Evolutionary conservation across 2,329 filamentous ascomycete genomes (phyloP).

Genomic region (Phaeosphaeriaceae sp.): DNA sequence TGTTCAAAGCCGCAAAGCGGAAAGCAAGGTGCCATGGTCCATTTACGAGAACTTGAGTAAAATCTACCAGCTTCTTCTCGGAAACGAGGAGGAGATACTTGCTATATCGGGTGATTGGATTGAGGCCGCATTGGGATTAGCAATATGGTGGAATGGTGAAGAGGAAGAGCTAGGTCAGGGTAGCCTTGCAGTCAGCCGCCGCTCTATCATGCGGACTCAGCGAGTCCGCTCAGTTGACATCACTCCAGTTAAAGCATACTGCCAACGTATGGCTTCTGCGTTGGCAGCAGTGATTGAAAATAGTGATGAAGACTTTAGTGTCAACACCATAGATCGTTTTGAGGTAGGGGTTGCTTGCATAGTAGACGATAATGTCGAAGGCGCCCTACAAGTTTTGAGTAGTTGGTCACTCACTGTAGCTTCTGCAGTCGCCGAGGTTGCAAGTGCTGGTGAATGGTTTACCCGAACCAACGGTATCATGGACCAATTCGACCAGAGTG

Average conservation of each 20-base stretch:
- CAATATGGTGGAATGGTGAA: constrained; percentile 91
- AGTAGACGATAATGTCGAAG: constrained; percentile 82
- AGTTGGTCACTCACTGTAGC: constrained; percentile 82
- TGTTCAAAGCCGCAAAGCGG: constrained; percentile 73
- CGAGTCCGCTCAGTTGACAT: constrained; percentile 57
- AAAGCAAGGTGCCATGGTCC: constrained; percentile 86
- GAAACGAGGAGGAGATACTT: constrained; percentile 76
- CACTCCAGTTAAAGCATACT: constrained; percentile 70
- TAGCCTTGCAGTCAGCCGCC: constrained; percentile 54
- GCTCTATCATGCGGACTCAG: constrained; percentile 48
- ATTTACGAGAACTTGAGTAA: constrained; percentile 85
- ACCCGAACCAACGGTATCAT: constrained; percentile 60
- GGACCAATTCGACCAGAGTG: constrained; percentile 77
- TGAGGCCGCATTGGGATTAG: constrained; percentile 81
- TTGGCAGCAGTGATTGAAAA: constrained; percentile 71
- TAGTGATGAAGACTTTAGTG: constrained; percentile 70
- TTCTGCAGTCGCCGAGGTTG: constrained; percentile 80
- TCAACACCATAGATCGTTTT: constrained; percentile 76
- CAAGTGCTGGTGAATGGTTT: constrained; percentile 83
- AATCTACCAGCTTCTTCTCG: constrained; percentile 81
- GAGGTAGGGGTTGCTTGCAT: constrained; percentile 83
- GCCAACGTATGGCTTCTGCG: constrained; percentile 72
- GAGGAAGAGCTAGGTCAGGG: constrained; percentile 55
- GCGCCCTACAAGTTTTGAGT: constrained; percentile 74
- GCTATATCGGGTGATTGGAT: constrained; percentile 87